phyloP scores from a whole-genome alignment of 2,329 filamentous ascomycete species.

The Zasmidium angulare region DNA sequence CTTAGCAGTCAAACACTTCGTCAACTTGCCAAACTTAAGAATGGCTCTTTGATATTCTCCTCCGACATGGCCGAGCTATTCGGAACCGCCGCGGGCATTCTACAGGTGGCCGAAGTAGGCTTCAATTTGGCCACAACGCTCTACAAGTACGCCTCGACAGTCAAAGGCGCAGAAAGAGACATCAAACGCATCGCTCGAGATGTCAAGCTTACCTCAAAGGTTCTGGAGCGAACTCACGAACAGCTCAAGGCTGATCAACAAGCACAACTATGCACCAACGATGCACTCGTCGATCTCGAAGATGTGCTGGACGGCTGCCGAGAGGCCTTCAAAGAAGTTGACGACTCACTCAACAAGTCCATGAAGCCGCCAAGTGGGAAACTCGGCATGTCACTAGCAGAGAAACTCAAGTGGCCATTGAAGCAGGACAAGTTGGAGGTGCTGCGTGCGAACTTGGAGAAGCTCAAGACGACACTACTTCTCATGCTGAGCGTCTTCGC shows the following conservation, averaged over 20 bases:
- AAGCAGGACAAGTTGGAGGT: slow-evolving; percentile 15
- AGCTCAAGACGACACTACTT: slow-evolving; percentile 19
- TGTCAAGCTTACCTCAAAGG: slow-evolving; percentile 15
- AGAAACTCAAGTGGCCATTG: slow-evolving; percentile 12
- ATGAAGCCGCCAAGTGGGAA: not conserved
- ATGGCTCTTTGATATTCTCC: not conserved
- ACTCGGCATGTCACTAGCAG: not conserved
- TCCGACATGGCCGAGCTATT: slow-evolving; percentile 15
- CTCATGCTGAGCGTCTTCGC: slow-evolving; percentile 20
- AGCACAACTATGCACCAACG: slow-evolving; percentile 3
- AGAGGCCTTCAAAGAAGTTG: slow-evolving; percentile 20
- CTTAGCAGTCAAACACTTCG: too few relatives aligned
- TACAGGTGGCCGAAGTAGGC: slow-evolving; percentile 19
- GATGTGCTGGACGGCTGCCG: slow-evolving; percentile 14
- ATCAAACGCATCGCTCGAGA: slow-evolving; percentile 17
- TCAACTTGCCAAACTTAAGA: too few relatives aligned
- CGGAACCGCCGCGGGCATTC: slow-evolving; percentile 9
- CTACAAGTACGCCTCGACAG: slow-evolving; percentile 9
- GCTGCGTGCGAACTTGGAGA: slow-evolving; percentile 19
- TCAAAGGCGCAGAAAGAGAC: slow-evolving; percentile 16
- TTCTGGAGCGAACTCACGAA: slow-evolving; percentile 8
- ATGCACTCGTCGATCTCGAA: slow-evolving; percentile 13
- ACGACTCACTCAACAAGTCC: slow-evolving; percentile 6
- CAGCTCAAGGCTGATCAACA: slow-evolving; percentile 8
- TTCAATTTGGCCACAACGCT: slow-evolving; percentile 16